These are phyloP conservation scores for Hirschfeldia incana DNA, from an alignment of 345 rosid genomes.

Conservation along the genomic window DNA sequence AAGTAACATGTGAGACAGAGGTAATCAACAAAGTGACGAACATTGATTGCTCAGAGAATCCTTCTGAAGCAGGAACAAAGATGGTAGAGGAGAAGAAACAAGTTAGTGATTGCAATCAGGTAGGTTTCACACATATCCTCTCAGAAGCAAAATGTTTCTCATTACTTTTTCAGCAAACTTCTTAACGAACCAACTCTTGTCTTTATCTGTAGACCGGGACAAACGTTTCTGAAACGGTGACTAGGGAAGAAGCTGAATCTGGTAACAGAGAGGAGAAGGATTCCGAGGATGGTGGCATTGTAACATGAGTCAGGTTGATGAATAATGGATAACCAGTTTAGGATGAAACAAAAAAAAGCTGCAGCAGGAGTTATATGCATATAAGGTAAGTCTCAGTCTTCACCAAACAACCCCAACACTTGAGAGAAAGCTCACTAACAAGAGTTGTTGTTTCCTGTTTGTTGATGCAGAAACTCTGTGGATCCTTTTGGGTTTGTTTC, in stretches of 20 bases:
- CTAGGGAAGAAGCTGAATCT: conserved; percentile 5
- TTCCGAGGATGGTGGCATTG: conserved; percentile 15
- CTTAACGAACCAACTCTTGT: neutral
- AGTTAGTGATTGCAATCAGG: conserved; percentile 23
- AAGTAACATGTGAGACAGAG: conserved; percentile 46
- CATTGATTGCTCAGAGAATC: conserved; percentile 32
- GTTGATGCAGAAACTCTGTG: conserved; percentile 28
- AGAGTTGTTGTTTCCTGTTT: conserved; percentile 16
- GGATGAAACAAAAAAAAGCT: neutral
- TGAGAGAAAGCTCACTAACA: conserved; percentile 10
- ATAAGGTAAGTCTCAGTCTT: conserved; percentile 25
- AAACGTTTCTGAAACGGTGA: conserved; percentile 7
- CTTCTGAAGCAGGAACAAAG: conserved; percentile 32
- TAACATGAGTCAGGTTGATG: conserved; percentile 23
- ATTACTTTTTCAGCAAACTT: neutral
- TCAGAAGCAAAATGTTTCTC: neutral
- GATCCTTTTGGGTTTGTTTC: neutral
- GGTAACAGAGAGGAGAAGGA: conserved; percentile 20
- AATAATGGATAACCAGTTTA: conserved; percentile 10
- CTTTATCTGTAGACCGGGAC: conserved; percentile 4
- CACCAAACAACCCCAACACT: neutral
- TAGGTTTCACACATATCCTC: neutral
- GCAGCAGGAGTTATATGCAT: conserved; percentile 12
- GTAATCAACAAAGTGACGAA: conserved; percentile 37
- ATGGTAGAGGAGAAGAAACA: conserved; percentile 14